Base-by-base conservation (phyloP, 2,329 filamentous ascomycete species). In the Penicillium corylophilum region DNA sequence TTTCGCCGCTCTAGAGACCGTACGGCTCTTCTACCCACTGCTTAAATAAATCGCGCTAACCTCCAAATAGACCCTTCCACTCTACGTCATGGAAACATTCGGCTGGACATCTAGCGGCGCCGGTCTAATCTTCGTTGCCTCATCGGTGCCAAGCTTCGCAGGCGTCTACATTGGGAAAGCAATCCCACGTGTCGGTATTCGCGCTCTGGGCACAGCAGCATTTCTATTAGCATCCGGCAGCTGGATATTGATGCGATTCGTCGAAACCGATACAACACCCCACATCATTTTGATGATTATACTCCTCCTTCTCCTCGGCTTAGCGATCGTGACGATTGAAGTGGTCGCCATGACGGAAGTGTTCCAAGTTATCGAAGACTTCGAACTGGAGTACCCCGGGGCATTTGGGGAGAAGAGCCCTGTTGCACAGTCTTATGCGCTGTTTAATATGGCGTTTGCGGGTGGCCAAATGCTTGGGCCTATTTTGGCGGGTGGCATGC, bases 271-370 rank as follows among this genome's bases (percentile, higher is more conserved):
- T 64, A 79, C 72, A 0, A 64, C 82, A 1, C 61, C 67, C 2
- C 81, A 89, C 56, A 87, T 88, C 64, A 79, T 86, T 0, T 71
- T 90, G 0, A 74, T 90, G 0, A 83, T 81, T 46, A 81, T 76
- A 1, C 71, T 91, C 2, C 73, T 91, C 1, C 77, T 78, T 0
- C 58, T 88, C 0, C 71, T 84, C 2, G 88, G 87, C 0, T 55
- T 81, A 1, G 75, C 77, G 0, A 68, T 87, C 3, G 77, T 79
- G 0, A 71, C 87, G 2, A 76, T 80, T 0, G 79, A 85, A 59
- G 82, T 85, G 1, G 81, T 85, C 0, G 69, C 88, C 7, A 87
- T 89, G 82, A 86, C 86, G 0, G 88, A 90, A 71, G 84, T 90
- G 33, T 78, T 79, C 1, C 78, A 79, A 45, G 61, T 62, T 1